A percentile compares a stretch with the other conserved stretches of the same genome.
phyloP scores from a whole-genome alignment of 331 rosid species.

The Acacia concinna region DNA sequence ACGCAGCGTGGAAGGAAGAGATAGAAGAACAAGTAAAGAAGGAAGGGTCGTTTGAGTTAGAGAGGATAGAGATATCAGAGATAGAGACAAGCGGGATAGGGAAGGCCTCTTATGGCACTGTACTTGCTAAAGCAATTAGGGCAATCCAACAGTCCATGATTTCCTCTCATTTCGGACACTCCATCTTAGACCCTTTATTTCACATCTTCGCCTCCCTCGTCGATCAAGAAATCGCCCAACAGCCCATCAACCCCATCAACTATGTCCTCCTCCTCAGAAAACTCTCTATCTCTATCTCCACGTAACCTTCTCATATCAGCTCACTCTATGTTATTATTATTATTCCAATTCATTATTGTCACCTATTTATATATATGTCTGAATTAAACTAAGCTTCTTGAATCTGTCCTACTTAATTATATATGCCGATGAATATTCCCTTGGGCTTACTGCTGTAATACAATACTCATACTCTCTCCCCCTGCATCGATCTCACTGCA shows the following conservation, averaged over 20 bases:
- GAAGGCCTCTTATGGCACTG: slow-evolving; percentile 53
- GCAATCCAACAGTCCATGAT: slow-evolving; percentile 90
- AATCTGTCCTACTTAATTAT: too few relatives aligned
- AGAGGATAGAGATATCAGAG: slow-evolving; percentile 60
- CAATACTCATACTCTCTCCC: neutral
- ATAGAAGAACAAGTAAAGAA: slow-evolving; percentile 65
- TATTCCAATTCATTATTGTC: neutral
- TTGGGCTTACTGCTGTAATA: neutral
- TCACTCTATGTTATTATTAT: neutral
- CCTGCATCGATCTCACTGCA: neutral
- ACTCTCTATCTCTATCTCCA: slow-evolving; percentile 26
- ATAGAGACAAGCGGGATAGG: slow-evolving; percentile 35
- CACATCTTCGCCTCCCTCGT: slow-evolving; percentile 54
- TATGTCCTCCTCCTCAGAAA: slow-evolving; percentile 63
- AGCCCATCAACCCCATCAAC: slow-evolving; percentile 60
- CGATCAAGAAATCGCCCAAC: slow-evolving; percentile 56
- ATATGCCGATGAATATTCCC: neutral
- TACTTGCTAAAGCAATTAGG: slow-evolving; percentile 72
- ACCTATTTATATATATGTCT: too few relatives aligned
- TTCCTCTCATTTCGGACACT: slow-evolving; percentile 69
- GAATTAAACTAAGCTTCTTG: too few relatives aligned
- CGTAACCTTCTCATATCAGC: neutral
- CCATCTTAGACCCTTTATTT: slow-evolving; percentile 65
- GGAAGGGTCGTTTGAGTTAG: slow-evolving; percentile 72
- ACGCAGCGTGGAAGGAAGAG: slow-evolving; percentile 82